A percentile compares a stretch with the other conserved stretches of the same genome.
Conservation (phyloP, 257 asterid genomes). For the Datura wrightii region DNA sequence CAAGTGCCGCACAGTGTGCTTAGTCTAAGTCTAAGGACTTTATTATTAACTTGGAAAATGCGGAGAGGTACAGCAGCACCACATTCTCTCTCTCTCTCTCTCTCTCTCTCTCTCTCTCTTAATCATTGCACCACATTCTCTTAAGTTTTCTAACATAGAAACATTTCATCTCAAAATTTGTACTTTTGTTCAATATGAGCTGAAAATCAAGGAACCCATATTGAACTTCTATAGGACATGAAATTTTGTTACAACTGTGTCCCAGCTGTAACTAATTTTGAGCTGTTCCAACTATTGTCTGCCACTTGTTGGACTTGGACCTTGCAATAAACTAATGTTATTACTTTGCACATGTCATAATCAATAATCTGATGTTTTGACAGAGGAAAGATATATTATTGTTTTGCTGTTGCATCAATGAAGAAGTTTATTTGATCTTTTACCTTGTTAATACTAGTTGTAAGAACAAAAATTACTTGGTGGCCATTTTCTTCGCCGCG, state of each 20-base stretch:
- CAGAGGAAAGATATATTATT: background rate
- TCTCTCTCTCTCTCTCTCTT: no score
- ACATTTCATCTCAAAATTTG: constrained; percentile 6
- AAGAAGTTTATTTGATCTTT: background rate
- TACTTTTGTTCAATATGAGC: background rate
- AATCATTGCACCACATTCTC: no score
- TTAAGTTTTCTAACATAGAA: background rate
- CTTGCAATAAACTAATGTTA: background rate
- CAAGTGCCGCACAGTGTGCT: no score
- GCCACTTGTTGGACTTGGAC: constrained; percentile 24
- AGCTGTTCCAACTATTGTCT: background rate
- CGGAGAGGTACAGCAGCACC: no score
- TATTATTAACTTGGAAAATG: no score
- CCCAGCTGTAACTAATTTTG: background rate
- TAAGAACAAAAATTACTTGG: background rate
- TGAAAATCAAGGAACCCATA: background rate
- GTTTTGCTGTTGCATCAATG: background rate
- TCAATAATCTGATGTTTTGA: background rate
- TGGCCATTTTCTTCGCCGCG: background rate
- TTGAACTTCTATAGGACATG: background rate
- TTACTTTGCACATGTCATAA: constrained; percentile 5
- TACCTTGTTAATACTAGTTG: constrained; percentile 16
- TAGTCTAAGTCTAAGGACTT: no score
- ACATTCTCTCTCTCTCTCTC: no score
- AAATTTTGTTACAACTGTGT: background rate